A percentile compares a stretch with the other conserved stretches of the same genome.
Conservation (phyloP, 139 green algal species). For the Marvania coccoides region DNA sequence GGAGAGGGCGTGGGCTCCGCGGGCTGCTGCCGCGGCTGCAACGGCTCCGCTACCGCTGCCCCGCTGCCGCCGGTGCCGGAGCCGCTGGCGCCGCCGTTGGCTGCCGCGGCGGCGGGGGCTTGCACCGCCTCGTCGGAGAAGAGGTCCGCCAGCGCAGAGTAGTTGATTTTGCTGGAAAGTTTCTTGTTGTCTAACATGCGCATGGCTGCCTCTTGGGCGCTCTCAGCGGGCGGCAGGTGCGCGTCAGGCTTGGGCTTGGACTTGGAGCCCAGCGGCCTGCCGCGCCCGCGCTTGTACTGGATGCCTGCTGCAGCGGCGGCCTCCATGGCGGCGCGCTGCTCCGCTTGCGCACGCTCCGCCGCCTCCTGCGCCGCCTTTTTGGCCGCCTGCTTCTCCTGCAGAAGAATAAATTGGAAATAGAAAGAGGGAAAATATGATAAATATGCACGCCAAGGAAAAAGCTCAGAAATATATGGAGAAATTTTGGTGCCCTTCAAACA, state of each 20-base stretch:
- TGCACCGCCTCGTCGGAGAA: conserved; percentile 37
- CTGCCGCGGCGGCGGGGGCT: not conserved
- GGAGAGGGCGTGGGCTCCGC: too few relatives aligned
- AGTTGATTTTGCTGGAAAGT: conserved; percentile 84
- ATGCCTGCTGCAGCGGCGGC: conserved; percentile 29
- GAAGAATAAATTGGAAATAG: too few relatives aligned
- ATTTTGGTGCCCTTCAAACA: too few relatives aligned
- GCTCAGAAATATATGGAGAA: too few relatives aligned
- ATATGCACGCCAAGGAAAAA: too few relatives aligned
- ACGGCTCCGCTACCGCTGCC: not conserved
- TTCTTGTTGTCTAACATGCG: conserved; percentile 60
- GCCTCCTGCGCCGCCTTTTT: conserved; percentile 26
- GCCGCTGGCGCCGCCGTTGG: not conserved
- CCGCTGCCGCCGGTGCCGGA: not conserved
- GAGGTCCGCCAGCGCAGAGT: conserved; percentile 58
- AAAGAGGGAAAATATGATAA: too few relatives aligned
- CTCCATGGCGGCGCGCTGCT: conserved; percentile 17
- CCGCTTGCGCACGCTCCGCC: conserved; percentile 9
- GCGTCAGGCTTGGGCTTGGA: conserved; percentile 17
- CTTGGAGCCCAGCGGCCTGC: conserved; percentile 33
- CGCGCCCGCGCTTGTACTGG: conserved; percentile 30
- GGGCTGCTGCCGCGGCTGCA: not conserved
- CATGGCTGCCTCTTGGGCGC: conserved; percentile 35
- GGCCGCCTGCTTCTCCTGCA: conserved; percentile 33
- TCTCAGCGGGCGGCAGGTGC: conserved; percentile 26